Conservation (phyloP, 352 stramenopile species). For the Phytophthora cryptogea region DNA sequence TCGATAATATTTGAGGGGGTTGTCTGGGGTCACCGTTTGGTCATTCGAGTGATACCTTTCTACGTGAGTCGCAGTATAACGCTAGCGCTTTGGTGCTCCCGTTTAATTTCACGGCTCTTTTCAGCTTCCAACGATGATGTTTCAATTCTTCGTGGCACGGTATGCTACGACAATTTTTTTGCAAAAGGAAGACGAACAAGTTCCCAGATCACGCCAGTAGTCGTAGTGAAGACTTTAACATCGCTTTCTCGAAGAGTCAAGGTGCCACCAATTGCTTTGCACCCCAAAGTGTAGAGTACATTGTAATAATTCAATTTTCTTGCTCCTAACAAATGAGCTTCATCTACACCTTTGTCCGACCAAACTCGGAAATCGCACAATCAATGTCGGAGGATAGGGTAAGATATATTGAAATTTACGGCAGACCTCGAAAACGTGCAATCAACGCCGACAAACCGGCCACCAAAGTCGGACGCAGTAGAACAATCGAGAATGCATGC, state of each 20-base stretch:
- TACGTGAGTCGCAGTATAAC: slow-evolving; percentile 17
- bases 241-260: background rate
- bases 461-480: too few relatives aligned
- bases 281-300: background rate
- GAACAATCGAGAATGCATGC: too few relatives aligned
- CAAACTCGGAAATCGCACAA: too few relatives aligned
- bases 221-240: background rate
- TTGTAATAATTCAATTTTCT: too few relatives aligned
- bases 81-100: slow-evolving; percentile 12
- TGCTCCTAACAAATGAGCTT: too few relatives aligned
- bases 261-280: slow-evolving; percentile 1
- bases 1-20: slow-evolving; percentile 6
- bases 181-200: slow-evolving; percentile 5
- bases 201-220: background rate
- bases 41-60: slow-evolving; percentile 13
- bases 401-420: too few relatives aligned
- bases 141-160: slow-evolving; percentile 29
- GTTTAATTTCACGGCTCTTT: slow-evolving; percentile 9
- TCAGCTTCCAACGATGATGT: slow-evolving; percentile 20
- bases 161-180: slow-evolving; percentile 38
- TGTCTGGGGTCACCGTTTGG: slow-evolving; percentile 9
- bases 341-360: too few relatives aligned
- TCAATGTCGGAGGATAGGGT: too few relatives aligned
- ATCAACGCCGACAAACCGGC: too few relatives aligned
- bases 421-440: too few relatives aligned